Base-by-base conservation (phyloP, 148 eudicot genomes). In the Chenopodium formosanum region DNA sequence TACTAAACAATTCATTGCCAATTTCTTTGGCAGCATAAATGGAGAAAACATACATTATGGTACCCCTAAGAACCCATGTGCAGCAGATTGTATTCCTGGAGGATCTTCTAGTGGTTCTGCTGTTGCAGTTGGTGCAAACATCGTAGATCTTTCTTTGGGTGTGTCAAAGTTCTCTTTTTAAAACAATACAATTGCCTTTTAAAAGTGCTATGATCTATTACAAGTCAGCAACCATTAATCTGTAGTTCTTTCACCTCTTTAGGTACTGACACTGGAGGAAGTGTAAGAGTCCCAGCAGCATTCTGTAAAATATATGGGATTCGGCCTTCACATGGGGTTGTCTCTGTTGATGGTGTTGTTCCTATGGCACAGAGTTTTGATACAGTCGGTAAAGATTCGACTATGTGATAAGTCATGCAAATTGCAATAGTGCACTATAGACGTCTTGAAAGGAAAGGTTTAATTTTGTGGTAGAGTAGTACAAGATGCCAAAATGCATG, bases 71-170 rank as follows among this genome's bases (percentile, higher is more conserved):
- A 96, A 96, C 83, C 98, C 97, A 3, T 87, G 88, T 80, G 93
- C 95, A 76, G 85, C 88, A 70, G 99, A 92, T 79, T 82, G 94
- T 72, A 77, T 95, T 68, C 99, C 99, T 23, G 99, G 99, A 77
- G 98, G 99, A 84, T 96, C 98, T 74, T 94, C 99, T 17, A 90
- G 98, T 83, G 99, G 98, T 75, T 94, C 99, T 83, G 98, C 97
- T 69, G 99, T 96, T 73, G 92, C 98, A 76, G 99, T 96, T 76
- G 95, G 90, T 77, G 91, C 93, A 77, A 87, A 34, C 85, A 89
- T 94, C 78, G 98, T 86, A 44, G 95, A 96, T 85, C 91, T 96
- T 80, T 89, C 98, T 68, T 80, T 94, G 63, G 97, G 97, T 89
- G 66, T 84, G 82, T n/a, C 74, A 46, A 71, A 50, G 60, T 80